Evolutionary conservation across 192 early-diverging fungal species (phyloP).

Genomic region (Rhizophlyctis rosea): DNA sequence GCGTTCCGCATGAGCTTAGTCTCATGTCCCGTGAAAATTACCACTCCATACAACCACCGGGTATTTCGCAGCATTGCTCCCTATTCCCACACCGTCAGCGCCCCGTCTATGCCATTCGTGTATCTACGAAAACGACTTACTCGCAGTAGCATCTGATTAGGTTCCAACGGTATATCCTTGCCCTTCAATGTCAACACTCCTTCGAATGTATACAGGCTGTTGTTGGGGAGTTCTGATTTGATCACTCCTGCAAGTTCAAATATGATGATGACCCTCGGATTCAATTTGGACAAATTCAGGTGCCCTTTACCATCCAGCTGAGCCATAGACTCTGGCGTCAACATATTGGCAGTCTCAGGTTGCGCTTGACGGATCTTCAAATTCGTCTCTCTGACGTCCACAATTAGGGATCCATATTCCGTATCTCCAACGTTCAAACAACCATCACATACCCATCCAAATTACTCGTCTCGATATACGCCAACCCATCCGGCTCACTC

Average conservation of each 20-base stretch:
- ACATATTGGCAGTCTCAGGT: conserved; percentile 74
- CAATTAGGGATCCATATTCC: not conserved
- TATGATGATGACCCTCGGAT: not conserved
- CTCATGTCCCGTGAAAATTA: conserved; percentile 98
- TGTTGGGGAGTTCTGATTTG: conserved; percentile 91
- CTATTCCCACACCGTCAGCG: conserved; percentile 8
- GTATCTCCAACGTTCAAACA: no score
- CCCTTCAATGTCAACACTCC: conserved; percentile 59
- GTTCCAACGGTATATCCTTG: conserved; percentile 76
- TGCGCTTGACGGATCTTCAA: conserved; percentile 94
- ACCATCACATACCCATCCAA: conserved; percentile 78
- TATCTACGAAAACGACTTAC: not conserved
- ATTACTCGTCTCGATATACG: conserved; percentile 98
- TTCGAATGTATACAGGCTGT: conserved; percentile 94
- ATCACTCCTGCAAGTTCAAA: conserved; percentile 45
- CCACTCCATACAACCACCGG: conserved; percentile 92
- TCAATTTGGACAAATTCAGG: not conserved
- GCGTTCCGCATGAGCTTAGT: conserved; percentile 97
- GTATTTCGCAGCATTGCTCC: conserved; percentile 97
- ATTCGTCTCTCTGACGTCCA: conserved; percentile 83
- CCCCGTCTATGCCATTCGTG: no score
- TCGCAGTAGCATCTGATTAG: conserved; percentile 83
- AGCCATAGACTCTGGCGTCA: conserved; percentile 66
- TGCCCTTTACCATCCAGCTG: conserved; percentile 20
- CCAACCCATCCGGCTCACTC: conserved; percentile 93